Base-by-base conservation (phyloP, 257 asterid genomes). In the Jacaranda mimosifolia region DNA sequence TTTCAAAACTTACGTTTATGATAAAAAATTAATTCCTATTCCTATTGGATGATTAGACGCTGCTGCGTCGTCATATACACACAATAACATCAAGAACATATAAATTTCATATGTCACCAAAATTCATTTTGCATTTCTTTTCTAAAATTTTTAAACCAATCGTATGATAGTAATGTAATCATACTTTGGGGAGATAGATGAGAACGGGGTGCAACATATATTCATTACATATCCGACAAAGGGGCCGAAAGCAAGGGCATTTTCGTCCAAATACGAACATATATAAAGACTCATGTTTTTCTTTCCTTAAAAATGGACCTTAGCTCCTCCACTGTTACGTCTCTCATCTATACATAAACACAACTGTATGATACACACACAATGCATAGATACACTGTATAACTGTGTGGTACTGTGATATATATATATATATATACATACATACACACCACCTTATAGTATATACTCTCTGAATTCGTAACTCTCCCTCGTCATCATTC, bases 161-260 rank as follows among this genome's bases (percentile, higher is more conserved):
- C 32, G 32, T 26, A 26, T 26, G 2, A 26, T 26, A 26, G 65
- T 5, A 77, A 52, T 65, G 70, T 68, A 52, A 57, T 63, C 4
- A 81, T 79, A 63, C 71, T 62, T 40, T 59, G 77, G 39, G 56
- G 32, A 26, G 32, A 26, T 26, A n/a, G 32, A 8, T 58, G 76
- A 32, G 80, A 73, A 70, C 13, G 43, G 63, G 77, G 60, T 26
- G 32, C 32, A 72, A 73, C 87, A 83, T 72, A 2, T 73, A 52
- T 59, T 81, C 73, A 78, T 68, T 81, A 21, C 70, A 68, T 15
- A 7, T 59, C 85, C 80, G 81, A 81, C 85, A 4, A 71, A 51
- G 72, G 13, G 18, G 62, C 79, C 93, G 91, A 90, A 90, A 88
- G 89, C 78, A 88, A 68, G 90, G 95, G 75, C 46, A 72, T 46